phyloP scores from a whole-genome alignment of 805 yeast species.

The Ogataea glucozyma region DNA sequence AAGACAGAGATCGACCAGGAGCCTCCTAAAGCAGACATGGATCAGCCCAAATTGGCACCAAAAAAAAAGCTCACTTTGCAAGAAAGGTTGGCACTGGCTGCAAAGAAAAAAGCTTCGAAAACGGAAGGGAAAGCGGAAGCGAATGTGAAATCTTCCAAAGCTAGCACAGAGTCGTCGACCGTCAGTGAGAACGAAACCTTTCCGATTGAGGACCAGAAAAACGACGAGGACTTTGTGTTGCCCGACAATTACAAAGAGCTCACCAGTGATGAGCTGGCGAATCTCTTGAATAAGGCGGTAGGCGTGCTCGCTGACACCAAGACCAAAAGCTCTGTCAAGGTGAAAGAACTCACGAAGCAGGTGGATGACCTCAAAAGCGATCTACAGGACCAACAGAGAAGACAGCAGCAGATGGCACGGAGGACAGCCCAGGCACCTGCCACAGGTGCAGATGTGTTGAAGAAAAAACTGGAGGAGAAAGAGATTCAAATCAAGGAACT shows the following conservation, averaged over 20 bases:
- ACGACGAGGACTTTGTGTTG: slow-evolving; percentile 8
- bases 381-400: slow-evolving; percentile 13
- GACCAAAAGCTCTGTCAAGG: slow-evolving; percentile 4
- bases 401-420: slow-evolving; percentile 11
- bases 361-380: slow-evolving; percentile 33
- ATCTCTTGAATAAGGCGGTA: slow-evolving; percentile 11
- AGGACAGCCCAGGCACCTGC: slow-evolving; percentile 10
- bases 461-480: slow-evolving; percentile 44
- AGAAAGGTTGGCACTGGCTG: slow-evolving; percentile 83
- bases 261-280: slow-evolving; percentile 16
- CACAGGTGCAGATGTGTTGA: slow-evolving; percentile 19
- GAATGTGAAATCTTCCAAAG: slow-evolving; percentile 3
- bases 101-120: slow-evolving; percentile 40
- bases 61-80: slow-evolving; percentile 74
- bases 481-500: slow-evolving; percentile 66
- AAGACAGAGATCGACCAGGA: background rate
- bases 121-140: slow-evolving; percentile 6
- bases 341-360: slow-evolving; percentile 22
- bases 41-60: slow-evolving; percentile 21
- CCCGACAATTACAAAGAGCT: slow-evolving; percentile 19
- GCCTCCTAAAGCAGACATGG: slow-evolving; percentile 6
- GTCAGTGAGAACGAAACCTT: background rate
- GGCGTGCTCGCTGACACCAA: slow-evolving; percentile 9
- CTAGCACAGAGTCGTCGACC: slow-evolving; percentile 10
- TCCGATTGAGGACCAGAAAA: background rate